Percentiles rank a stretch among this genome's conserved stretches.
These are phyloP conservation scores for Yarrowia divulgata DNA, from an alignment of 805 yeast species.

Conservation along the genomic window DNA sequence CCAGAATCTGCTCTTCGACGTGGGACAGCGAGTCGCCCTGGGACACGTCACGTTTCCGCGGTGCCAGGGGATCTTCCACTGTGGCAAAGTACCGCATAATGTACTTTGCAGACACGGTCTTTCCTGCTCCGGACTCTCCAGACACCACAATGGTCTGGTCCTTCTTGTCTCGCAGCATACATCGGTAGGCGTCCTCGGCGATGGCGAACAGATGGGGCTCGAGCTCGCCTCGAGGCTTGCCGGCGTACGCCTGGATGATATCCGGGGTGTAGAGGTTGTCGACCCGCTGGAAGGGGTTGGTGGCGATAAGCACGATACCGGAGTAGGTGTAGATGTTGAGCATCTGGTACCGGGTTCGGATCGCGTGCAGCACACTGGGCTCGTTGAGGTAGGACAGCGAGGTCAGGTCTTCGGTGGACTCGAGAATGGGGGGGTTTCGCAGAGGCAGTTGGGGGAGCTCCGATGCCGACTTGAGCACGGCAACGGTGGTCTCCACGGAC, in stretches of 20 bases:
- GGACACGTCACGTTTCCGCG: constrained; percentile 43
- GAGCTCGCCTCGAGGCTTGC: constrained; percentile 89
- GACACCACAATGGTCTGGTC: constrained; percentile 96
- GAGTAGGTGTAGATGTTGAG: constrained; percentile 93
- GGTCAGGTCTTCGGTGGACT: constrained; percentile 93
- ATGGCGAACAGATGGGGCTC: constrained; percentile 98
- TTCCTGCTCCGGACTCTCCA: constrained; percentile 99
- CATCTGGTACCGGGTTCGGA: constrained; percentile 85
- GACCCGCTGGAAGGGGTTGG: constrained; percentile 92
- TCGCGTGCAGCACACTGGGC: constrained; percentile 95
- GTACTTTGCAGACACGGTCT: constrained; percentile 95
- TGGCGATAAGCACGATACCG: constrained; percentile 95
- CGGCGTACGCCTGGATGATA: constrained; percentile 93
- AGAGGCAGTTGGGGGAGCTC: constrained; percentile 68
- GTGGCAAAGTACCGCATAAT: constrained; percentile 98
- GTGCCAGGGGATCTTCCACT: constrained; percentile 66
- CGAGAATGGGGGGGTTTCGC: constrained; percentile 90
- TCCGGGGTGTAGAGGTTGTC: constrained; percentile 92
- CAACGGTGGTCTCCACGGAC: constrained; percentile 44
- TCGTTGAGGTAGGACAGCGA: constrained; percentile 91
- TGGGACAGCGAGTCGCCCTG: constrained; percentile 72
- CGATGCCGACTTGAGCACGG: constrained; percentile 54
- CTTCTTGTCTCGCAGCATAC: constrained; percentile 83
- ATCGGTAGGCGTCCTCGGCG: constrained; percentile 95
- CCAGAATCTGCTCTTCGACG: constrained; percentile 91